Base-by-base conservation (phyloP, 257 asterid genomes). In the Solanum pinnatisectum region DNA sequence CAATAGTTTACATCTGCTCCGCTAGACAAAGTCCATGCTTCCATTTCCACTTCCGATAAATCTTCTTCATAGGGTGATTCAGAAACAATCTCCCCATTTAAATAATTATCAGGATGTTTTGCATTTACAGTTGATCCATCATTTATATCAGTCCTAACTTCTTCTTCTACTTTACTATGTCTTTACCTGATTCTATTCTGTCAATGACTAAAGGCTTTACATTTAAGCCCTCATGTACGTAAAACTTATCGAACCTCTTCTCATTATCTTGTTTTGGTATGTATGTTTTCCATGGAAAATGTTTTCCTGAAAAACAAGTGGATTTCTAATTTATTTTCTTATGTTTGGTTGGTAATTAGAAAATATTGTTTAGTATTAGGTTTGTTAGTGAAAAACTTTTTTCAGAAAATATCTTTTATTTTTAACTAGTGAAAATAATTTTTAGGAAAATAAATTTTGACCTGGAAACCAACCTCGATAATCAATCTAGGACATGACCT, bases 21-120 rank as follows among this genome's bases (percentile, higher is more conserved):
- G 16, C 92, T 91, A 42, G 94, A 97, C 93, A 95, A 88, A 63
- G 94, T 74, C 98, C 98, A 95, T 3, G 95, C 98, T 88, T 93
- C 96, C 90, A 88, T 88, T 87, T 95, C 98, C 27, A 92, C 92
- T 85, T 92, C 94, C 52, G 96, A 91, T 87, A 91, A 72, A 89
- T 85, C 90, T 87, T 90, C 83, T 86, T 70, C 90, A 35, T 4
- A 79, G 87, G 86, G 82, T 86, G 89, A 87, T 83, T 90, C 90
- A 22, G 87, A 91, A 89, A 86, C 49, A 59, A 16, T 83, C 37
- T 92, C 49, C 89, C 88, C 90, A 59, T n/a, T 30, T 60, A 86
- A 77, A 39, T 87, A 85, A 39, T 84, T 60, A 87, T 87, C 87
- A 27, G 88, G 36, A 71, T 39, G 90, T 16, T 87, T 68, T 44